Evolutionary conservation across 139 green algal species (phyloP).

Genomic region (Penium margaritaceum): DNA sequence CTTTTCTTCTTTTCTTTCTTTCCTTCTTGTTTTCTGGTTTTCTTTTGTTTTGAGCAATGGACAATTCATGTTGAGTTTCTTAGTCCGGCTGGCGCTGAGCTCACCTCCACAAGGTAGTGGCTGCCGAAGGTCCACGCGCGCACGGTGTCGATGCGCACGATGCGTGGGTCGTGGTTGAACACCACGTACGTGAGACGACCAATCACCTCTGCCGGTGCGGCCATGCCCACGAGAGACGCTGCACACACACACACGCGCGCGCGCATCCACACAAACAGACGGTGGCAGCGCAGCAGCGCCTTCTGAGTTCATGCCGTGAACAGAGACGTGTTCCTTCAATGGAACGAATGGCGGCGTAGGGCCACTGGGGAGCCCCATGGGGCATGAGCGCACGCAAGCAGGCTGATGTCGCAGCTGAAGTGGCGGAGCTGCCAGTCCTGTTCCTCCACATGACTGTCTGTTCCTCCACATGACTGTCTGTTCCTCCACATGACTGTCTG

Average conservation of each 20-base stretch:
- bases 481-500: too few relatives aligned
- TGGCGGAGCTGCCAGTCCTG: background rate
- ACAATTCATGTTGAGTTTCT: too few relatives aligned
- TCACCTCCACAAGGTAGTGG: constrained; percentile 50
- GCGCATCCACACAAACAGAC: background rate
- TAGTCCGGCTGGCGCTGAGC: too few relatives aligned
- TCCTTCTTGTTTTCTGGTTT: too few relatives aligned
- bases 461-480: too few relatives aligned
- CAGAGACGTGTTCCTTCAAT: too few relatives aligned
- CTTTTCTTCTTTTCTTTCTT: too few relatives aligned
- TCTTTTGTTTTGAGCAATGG: too few relatives aligned
- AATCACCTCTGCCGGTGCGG: constrained; percentile 42
- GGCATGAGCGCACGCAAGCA: background rate
- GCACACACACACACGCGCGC: constrained; percentile 9
- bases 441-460: too few relatives aligned
- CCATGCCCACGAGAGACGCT: constrained; percentile 48
- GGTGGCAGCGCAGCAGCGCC: background rate
- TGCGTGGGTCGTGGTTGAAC: constrained; percentile 49
- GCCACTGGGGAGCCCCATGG: background rate
- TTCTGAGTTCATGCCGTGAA: too few relatives aligned
- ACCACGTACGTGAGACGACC: constrained; percentile 51
- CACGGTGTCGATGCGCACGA: constrained; percentile 57
- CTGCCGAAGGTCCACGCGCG: constrained; percentile 55
- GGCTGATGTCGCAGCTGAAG: background rate
- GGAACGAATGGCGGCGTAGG: too few relatives aligned